Conservation (phyloP, 371 early-diverging fungal species). For the Actinomortierella wolfii region DNA sequence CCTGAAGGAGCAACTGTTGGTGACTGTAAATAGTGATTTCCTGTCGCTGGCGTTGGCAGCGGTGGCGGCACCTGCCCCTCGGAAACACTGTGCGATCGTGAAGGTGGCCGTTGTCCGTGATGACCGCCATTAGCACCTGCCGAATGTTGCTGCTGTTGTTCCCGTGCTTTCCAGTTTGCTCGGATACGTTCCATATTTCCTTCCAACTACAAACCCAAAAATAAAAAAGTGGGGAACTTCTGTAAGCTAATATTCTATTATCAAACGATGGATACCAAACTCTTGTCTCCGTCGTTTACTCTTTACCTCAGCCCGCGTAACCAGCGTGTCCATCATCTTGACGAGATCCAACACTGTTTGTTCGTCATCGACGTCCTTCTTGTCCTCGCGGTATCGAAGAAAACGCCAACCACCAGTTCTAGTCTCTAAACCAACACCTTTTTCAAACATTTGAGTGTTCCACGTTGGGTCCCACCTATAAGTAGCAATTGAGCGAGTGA, state of each 20-base stretch:
- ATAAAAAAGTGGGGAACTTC: background rate
- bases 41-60: slow-evolving; percentile 18
- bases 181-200: slow-evolving; percentile 33
- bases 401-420: slow-evolving; percentile 72
- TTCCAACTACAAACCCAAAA: slow-evolving; percentile 17
- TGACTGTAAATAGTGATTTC: slow-evolving; percentile 34
- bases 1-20: slow-evolving; percentile 33
- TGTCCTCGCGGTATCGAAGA: slow-evolving; percentile 72
- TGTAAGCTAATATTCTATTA: too few relatives aligned
- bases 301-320: slow-evolving; percentile 52
- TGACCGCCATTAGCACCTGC: too few relatives aligned
- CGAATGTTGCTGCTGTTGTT: slow-evolving; percentile 2
- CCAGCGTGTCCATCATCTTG: slow-evolving; percentile 56
- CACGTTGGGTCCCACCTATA: slow-evolving; percentile 62
- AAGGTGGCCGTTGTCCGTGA: too few relatives aligned
- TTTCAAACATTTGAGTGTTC: slow-evolving; percentile 63
- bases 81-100: background rate
- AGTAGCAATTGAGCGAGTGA: background rate
- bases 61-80: slow-evolving; percentile 16
- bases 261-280: too few relatives aligned
- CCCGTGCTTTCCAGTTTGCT: slow-evolving; percentile 41
- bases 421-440: slow-evolving; percentile 61
- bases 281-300: too few relatives aligned
- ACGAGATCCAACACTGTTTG: slow-evolving; percentile 57
- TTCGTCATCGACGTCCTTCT: slow-evolving; percentile 71